Conservation (phyloP, 176 grass and related monocot species). For the Hyparrhenia diplandra region DNA sequence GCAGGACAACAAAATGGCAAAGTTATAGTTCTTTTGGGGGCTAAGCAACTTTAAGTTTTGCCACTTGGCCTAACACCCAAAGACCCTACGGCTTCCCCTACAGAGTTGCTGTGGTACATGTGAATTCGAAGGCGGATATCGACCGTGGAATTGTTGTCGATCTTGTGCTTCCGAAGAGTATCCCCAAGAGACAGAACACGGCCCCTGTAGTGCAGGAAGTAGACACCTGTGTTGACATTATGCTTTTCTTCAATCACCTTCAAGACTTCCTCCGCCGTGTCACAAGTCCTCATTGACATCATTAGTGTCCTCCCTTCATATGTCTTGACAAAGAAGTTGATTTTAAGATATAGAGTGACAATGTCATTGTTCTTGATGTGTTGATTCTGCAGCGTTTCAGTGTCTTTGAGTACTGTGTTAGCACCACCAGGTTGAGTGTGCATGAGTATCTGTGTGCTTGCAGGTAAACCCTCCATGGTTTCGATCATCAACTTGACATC, state of each 20-base stretch:
- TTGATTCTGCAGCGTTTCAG: constrained; percentile 16
- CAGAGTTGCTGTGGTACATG: not conserved
- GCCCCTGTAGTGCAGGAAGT: constrained; percentile 29
- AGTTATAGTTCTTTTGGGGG: not conserved
- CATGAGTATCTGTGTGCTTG: not conserved
- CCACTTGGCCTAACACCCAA: not conserved
- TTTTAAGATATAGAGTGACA: not conserved
- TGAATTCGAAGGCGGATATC: constrained; percentile 7
- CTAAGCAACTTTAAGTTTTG: not conserved
- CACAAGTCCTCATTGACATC: not conserved
- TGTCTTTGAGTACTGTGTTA: not conserved
- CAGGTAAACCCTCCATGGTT: constrained; percentile 16
- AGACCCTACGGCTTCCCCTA: not conserved
- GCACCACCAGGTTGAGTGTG: not conserved
- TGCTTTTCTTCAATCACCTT: constrained; percentile 3
- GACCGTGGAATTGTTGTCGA: constrained; percentile 8
- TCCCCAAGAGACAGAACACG: constrained; percentile 1
- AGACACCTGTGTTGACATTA: not conserved
- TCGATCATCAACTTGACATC: constrained; percentile 49
- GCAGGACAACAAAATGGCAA: not conserved
- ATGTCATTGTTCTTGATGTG: constrained; percentile 1
- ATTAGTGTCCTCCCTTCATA: constrained; percentile 32
- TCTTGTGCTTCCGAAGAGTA: constrained; percentile 10
- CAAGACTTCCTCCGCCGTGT: not conserved
- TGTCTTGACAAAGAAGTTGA: constrained; percentile 29